A percentile compares a stretch with the other conserved stretches of the same genome.
Evolutionary conservation across 2,329 filamentous ascomycete species (phyloP).

Genomic region (Alternaria infectoria): DNA sequence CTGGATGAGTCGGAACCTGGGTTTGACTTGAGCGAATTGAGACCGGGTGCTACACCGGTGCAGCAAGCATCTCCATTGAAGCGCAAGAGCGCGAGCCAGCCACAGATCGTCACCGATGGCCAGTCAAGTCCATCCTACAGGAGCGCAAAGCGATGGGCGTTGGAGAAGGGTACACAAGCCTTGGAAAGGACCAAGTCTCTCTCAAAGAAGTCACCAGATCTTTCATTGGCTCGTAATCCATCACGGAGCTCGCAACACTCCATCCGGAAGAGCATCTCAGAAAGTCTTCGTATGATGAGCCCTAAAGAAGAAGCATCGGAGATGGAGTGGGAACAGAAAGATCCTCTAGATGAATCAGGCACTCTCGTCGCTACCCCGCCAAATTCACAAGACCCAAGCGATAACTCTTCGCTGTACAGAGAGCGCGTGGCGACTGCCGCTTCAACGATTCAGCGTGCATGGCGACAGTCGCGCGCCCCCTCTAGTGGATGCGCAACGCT

Average conservation of each 20-base stretch:
- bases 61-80: slow-evolving; percentile 36
- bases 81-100: slow-evolving; percentile 38
- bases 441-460: slow-evolving; percentile 45
- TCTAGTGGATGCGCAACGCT: slow-evolving; percentile 30
- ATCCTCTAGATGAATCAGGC: slow-evolving; percentile 38
- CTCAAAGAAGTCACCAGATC: slow-evolving; percentile 39
- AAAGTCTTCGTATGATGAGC: slow-evolving; percentile 36
- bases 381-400: slow-evolving; percentile 34
- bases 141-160: slow-evolving; percentile 45
- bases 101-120: slow-evolving; percentile 31
- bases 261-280: slow-evolving; percentile 44
- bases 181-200: slow-evolving; percentile 43
- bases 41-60: slow-evolving; percentile 28
- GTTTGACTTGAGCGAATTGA: slow-evolving; percentile 36
- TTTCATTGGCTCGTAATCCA: slow-evolving; percentile 34
- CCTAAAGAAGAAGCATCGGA: slow-evolving; percentile 36
- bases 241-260: slow-evolving; percentile 42
- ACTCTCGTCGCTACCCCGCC: slow-evolving; percentile 37
- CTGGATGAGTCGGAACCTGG: slow-evolving; percentile 46
- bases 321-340: slow-evolving; percentile 39
- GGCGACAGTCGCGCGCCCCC: slow-evolving; percentile 31
- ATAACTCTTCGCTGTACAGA: slow-evolving; percentile 31
- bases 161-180: slow-evolving; percentile 44
- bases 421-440: slow-evolving; percentile 40
- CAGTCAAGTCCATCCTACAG: slow-evolving; percentile 42